Evolutionary conservation across 2,329 filamentous ascomycete species (phyloP), one percentile per base, ranked within the genome.

Genomic region (Cadophora gregata): DNA sequence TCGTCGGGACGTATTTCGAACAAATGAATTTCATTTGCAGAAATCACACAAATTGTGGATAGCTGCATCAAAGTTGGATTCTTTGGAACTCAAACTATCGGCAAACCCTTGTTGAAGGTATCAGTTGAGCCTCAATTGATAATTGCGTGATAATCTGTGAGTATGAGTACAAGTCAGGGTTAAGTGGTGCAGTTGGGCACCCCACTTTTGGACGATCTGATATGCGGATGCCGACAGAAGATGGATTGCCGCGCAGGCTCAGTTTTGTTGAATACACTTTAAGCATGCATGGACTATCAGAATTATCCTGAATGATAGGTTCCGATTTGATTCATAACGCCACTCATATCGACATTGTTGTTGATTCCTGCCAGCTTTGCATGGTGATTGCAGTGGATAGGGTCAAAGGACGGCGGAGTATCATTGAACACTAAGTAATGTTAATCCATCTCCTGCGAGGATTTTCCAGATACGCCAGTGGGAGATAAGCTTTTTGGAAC

Each of bases 131-230:
- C 4, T 59, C 14, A 29, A 36, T 9, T 27, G 31, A 31, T 12
- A 58, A 60, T 60, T 60, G 58, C 58, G 58, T 60, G 58, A 60
- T 60, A 48, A 21, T 29, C 19, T 42, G 12, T 14, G 8, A 45
- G 48, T 60, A 60, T 60, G 29, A 29, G 12, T 47, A 60, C 36
- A 45, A 60, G 25, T 29, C 58, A 47, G 38, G 58, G 58, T 3
- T 47, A 2, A 2, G 33, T 60, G 58, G 48, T 60, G 58, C 58
- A 60, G 48, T 60, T 47, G 36, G 29, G 1, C 42, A 21, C 36
- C 58, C 58, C 58, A 60, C 58, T 47, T 60, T 60, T 47, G 58
- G 27, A n/a, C 16, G 27, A 48, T 16, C 24, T 21, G 58, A 47
- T 53, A 19, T 12, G n/a, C 10, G 25, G 27, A 25, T 16, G 16